Evolutionary conservation across 208 protist species (phyloP).

Genomic region (Angomonas deanei): DNA sequence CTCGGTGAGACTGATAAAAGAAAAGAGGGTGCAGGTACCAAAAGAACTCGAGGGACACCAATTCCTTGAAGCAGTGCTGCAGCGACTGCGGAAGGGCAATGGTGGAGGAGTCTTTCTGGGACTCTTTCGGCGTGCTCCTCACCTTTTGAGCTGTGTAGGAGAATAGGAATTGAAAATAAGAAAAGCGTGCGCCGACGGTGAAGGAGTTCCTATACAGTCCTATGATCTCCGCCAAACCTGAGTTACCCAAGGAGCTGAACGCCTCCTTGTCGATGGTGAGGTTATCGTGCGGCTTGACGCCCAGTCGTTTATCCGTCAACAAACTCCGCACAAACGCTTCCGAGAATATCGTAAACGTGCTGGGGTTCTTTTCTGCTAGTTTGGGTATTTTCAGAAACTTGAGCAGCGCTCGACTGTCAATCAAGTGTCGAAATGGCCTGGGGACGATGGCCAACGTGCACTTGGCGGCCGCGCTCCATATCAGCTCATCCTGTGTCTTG

Average conservation of each 20-base stretch:
- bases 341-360: conserved; percentile 45
- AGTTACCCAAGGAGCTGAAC: conserved; percentile 40
- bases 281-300: conserved; percentile 17
- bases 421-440: conserved; percentile 42
- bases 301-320: conserved; percentile 29
- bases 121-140: neutral
- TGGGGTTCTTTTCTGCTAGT: conserved; percentile 51
- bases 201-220: conserved; percentile 52
- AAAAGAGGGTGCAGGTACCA: conserved; percentile 75
- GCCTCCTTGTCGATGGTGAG: conserved; percentile 27
- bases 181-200: conserved; percentile 44
- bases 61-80: conserved; percentile 21
- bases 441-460: conserved; percentile 64
- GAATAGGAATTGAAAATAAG: conserved; percentile 76
- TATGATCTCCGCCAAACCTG: conserved; percentile 38
- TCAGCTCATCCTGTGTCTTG: conserved; percentile 53
- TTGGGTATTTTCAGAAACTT: conserved; percentile 52
- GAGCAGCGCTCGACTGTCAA: conserved; percentile 53
- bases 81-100: neutral
- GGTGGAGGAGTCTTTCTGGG: neutral
- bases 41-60: conserved; percentile 67
- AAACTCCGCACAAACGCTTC: conserved; percentile 61
- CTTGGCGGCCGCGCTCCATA: conserved; percentile 72
- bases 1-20: conserved; percentile 63
- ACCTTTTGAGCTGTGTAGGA: conserved; percentile 34